Evolutionary conservation across 345 rosid species (phyloP).

Genomic region (Heritiera littoralis): DNA sequence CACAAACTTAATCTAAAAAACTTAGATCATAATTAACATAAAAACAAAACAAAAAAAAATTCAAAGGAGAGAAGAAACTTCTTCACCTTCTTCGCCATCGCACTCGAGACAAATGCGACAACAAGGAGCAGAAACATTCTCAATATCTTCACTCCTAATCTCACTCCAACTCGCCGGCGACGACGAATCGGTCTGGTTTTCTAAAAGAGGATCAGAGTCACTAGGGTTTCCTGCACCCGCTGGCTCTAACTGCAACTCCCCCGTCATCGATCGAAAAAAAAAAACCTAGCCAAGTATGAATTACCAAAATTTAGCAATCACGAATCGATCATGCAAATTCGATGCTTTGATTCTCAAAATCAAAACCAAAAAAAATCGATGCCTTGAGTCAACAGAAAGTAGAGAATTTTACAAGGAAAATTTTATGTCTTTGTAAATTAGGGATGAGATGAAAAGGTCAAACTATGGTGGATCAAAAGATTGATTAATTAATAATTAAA

Average conservation of each 20-base stretch:
- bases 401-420: background rate
- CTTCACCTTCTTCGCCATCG: slow-evolving; percentile 64
- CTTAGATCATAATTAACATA: too few relatives aligned
- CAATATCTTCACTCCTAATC: slow-evolving; percentile 64
- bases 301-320: background rate
- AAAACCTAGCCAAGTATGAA: slow-evolving; percentile 7
- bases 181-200: slow-evolving; percentile 37
- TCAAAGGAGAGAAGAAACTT: background rate
- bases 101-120: slow-evolving; percentile 94
- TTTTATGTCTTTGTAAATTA: background rate
- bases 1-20: background rate
- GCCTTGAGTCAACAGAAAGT: background rate
- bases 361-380: background rate
- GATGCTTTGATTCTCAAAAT: background rate
- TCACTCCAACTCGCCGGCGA: slow-evolving; percentile 45
- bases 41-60: background rate
- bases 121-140: slow-evolving; percentile 64
- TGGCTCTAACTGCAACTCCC: slow-evolving; percentile 73
- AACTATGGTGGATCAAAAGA: background rate
- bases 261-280: slow-evolving; percentile 39
- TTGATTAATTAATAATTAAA: background rate
- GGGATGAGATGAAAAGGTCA: background rate
- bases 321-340: background rate
- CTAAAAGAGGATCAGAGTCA: slow-evolving; percentile 72
- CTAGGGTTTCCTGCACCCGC: slow-evolving; percentile 38